Conservation (phyloP, 2,329 filamentous ascomycete genomes). For the Metarhizium robertsii region DNA sequence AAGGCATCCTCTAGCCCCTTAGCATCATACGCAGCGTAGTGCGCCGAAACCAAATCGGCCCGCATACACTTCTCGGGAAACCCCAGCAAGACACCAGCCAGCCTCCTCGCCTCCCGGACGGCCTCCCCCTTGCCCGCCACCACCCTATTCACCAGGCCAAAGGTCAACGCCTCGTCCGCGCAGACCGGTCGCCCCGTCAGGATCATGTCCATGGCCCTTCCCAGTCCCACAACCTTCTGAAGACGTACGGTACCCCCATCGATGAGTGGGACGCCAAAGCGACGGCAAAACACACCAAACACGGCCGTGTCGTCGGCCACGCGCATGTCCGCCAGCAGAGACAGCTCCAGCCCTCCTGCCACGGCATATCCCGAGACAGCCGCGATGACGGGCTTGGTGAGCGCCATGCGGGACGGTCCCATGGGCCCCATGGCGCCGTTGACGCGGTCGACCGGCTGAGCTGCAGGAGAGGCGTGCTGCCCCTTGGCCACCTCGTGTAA, state of each 20-base stretch:
- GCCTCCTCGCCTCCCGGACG: constrained; percentile 35
- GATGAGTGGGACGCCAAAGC: constrained; percentile 16
- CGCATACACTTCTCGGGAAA: constrained; percentile 47
- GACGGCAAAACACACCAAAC: constrained; percentile 46
- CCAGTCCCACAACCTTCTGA: constrained; percentile 40
- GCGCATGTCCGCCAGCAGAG: constrained; percentile 42
- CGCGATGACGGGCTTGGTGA: constrained; percentile 41
- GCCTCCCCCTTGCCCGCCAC: constrained; percentile 38
- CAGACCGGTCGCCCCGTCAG: constrained; percentile 40
- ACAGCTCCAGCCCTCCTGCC: constrained; percentile 42
- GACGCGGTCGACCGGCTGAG: background rate
- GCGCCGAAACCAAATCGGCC: constrained; percentile 35
- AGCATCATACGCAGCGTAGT: constrained; percentile 40
- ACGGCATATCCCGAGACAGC: constrained; percentile 44
- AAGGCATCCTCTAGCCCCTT: constrained; percentile 40
- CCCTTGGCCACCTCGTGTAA: constrained; percentile 31
- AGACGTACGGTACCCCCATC: constrained; percentile 41
- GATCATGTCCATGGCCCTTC: constrained; percentile 46
- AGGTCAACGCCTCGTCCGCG: constrained; percentile 38
- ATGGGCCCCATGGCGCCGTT: constrained; percentile 31
- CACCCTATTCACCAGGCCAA: constrained; percentile 44
- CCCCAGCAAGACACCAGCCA: constrained; percentile 34
- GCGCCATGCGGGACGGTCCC: constrained; percentile 39
- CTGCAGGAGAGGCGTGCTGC: background rate
- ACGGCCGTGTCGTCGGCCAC: constrained; percentile 42